phyloP scores from a whole-genome alignment of 306 rosid genomes.

The Mimosa bimucronata region DNA sequence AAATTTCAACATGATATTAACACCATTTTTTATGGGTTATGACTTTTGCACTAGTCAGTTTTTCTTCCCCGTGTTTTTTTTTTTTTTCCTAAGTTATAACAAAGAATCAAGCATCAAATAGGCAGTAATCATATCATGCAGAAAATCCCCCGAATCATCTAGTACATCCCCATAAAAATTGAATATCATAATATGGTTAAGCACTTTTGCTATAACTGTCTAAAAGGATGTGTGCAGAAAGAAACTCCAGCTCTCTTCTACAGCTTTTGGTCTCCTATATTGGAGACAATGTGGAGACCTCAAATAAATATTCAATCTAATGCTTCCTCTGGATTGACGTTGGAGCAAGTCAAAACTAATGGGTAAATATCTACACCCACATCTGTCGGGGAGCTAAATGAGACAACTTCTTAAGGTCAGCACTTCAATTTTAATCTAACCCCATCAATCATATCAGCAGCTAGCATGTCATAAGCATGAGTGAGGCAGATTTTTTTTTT shows the following conservation, averaged over 20 bases:
- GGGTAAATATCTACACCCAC: conserved; percentile 2
- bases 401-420: not conserved
- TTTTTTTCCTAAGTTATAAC: not conserved
- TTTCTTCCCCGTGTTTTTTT: not conserved
- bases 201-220: not conserved
- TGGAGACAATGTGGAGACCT: not conserved
- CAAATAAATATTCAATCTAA: conserved; percentile 20
- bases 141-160: too few relatives aligned
- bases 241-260: conserved; percentile 8
- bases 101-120: not conserved
- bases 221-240: conserved; percentile 9
- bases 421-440: not conserved
- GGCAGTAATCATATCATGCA: not conserved
- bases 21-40: not conserved
- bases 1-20: not conserved
- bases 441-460: not conserved
- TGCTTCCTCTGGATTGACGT: conserved; percentile 20
- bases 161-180: too few relatives aligned
- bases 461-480: conserved; percentile 8
- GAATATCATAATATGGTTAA: not conserved
- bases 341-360: conserved; percentile 13
- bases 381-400: not conserved
- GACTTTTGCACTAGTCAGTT: not conserved
- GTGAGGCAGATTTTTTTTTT: not conserved
- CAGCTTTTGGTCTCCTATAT: not conserved